phyloP scores from a whole-genome alignment of 768 basidiomycete genomes.

The Daedalea quercina region DNA sequence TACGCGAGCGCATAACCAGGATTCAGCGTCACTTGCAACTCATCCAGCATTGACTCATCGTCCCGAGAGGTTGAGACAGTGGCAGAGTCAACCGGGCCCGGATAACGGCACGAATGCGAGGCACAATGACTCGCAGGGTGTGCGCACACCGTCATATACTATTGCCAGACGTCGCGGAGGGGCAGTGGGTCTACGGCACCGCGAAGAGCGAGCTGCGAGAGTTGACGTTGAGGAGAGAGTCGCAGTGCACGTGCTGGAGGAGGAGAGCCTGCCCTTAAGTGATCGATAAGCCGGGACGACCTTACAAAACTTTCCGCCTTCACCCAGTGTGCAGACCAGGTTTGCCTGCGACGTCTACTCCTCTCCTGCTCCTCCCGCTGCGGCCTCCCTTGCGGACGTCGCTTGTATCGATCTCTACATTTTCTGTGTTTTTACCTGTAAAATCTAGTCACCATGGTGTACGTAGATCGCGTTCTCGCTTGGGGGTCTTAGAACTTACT shows the following conservation, averaged over 20 bases:
- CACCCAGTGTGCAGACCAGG: slow-evolving; percentile 24
- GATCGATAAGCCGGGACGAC: slow-evolving; percentile 36
- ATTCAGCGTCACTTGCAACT: too few relatives aligned
- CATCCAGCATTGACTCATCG: too few relatives aligned
- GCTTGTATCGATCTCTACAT: slow-evolving; percentile 12
- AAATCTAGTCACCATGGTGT: slow-evolving; percentile 74
- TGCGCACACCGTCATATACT: too few relatives aligned
- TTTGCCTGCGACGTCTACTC: slow-evolving; percentile 21
- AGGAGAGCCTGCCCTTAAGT: slow-evolving; percentile 37
- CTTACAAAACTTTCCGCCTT: slow-evolving; percentile 20
- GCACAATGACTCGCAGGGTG: too few relatives aligned
- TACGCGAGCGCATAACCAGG: too few relatives aligned
- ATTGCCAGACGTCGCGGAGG: not conserved
- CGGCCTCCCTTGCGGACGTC: slow-evolving; percentile 16
- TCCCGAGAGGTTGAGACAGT: too few relatives aligned
- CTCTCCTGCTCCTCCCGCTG: slow-evolving; percentile 3
- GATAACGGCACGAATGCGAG: too few relatives aligned
- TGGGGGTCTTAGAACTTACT: not conserved
- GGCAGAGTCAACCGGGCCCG: too few relatives aligned
- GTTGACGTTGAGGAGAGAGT: too few relatives aligned
- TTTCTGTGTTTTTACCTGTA: slow-evolving; percentile 25
- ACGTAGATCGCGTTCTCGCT: slow-evolving; percentile 30
- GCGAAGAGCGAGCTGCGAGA: too few relatives aligned
- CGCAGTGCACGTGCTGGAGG: slow-evolving; percentile 6
- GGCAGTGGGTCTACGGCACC: not conserved